Evolutionary conservation across 768 basidiomycete genomes (phyloP).

Genomic region (Tricholoma terreum): DNA sequence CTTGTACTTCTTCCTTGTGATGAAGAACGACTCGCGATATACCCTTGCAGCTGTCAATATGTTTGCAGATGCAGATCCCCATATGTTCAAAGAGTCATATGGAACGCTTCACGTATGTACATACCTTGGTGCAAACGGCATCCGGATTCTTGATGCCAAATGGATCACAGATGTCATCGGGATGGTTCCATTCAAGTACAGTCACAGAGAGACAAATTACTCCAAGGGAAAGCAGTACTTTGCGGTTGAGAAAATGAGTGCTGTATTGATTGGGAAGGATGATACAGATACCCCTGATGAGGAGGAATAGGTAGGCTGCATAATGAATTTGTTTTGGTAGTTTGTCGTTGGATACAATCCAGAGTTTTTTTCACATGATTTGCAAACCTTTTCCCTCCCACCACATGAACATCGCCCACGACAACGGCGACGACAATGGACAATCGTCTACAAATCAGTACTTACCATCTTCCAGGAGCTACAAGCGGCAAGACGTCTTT

Average conservation of each 20-base stretch:
- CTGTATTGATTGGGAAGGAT: background rate
- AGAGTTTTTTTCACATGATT: background rate
- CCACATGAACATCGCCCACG: background rate
- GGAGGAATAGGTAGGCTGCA: background rate
- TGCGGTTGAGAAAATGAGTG: background rate
- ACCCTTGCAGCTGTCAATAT: background rate
- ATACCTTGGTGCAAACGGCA: background rate
- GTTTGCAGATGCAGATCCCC: background rate
- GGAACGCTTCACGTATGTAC: background rate
- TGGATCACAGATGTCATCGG: background rate
- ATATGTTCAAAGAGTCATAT: background rate
- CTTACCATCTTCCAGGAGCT: background rate
- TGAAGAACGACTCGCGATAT: background rate
- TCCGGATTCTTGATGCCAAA: background rate
- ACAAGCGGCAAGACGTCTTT: background rate
- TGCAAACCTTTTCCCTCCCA: no score
- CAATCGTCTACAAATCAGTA: background rate
- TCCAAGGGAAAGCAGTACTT: background rate
- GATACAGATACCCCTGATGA: background rate
- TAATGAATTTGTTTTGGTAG: background rate
- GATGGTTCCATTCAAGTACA: constrained; percentile 1
- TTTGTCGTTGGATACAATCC: background rate
- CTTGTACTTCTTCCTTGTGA: background rate
- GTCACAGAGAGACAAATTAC: background rate
- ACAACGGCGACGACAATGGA: background rate